phyloP scores from a whole-genome alignment of 2,329 filamentous ascomycete species.

The Fusarium robinianum region DNA sequence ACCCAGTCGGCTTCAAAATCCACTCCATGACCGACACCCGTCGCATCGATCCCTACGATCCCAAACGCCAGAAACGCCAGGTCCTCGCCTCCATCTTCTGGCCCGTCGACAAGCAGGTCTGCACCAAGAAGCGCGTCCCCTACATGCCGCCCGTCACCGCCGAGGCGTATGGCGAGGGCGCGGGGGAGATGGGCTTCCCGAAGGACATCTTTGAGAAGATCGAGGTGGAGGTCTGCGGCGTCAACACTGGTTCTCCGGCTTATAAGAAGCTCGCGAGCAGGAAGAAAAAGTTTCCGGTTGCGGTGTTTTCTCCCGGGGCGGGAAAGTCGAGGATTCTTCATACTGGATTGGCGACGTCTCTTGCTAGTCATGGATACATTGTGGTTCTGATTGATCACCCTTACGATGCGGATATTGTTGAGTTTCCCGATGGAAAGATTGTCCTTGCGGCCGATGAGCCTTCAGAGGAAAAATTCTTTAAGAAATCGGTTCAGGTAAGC shows the following conservation, averaged over 20 bases:
- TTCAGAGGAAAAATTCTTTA: conserved; percentile 9
- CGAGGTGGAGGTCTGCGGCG: conserved; percentile 35
- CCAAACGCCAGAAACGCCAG: conserved; percentile 29
- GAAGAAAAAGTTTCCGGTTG: conserved; percentile 34
- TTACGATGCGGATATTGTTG: conserved; percentile 49
- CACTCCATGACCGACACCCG: conserved; percentile 37
- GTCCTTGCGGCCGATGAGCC: conserved; percentile 20
- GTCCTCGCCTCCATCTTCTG: conserved; percentile 41
- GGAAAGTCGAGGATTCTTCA: conserved; percentile 50
- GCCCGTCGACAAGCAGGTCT: conserved; percentile 35
- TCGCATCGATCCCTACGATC: conserved; percentile 41
- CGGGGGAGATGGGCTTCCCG: conserved; percentile 36
- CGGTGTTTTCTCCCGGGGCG: conserved; percentile 51
- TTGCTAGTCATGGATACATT: conserved; percentile 52
- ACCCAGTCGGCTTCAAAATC: conserved; percentile 34
- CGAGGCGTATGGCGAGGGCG: conserved; percentile 36
- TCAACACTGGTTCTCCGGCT: conserved; percentile 13
- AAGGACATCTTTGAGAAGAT: conserved; percentile 38
- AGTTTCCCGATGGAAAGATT: conserved; percentile 50
- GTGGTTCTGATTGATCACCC: conserved; percentile 56
- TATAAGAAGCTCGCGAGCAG: conserved; percentile 4
- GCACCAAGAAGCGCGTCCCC: conserved; percentile 21
- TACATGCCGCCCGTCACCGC: conserved; percentile 45
- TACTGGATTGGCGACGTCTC: conserved; percentile 47
- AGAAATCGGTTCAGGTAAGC: conserved; percentile 27